Evolutionary conservation across 2,329 filamentous ascomycete genomes (phyloP), one percentile per base, ranked within the genome.

Genomic region (Hymenoscyphus occultus): DNA sequence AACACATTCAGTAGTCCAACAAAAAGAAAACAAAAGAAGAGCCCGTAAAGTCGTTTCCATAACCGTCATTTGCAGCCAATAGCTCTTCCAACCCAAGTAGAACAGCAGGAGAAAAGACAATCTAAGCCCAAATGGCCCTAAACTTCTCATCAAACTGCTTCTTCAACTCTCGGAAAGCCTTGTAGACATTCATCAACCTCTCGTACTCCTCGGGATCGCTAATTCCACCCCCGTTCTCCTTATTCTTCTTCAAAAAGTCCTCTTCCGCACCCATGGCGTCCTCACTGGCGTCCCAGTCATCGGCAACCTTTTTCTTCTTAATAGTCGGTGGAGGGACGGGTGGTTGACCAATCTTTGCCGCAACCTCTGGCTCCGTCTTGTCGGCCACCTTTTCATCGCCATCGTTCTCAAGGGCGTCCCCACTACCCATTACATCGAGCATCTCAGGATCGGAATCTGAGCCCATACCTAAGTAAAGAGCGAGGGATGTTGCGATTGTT

Each of bases 401-500:
- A 13, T 75, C 76, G 35, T 77, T 74, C 61, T 85, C 82, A 12
- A 79, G 78, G 2, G 79, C 79, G 59, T 84, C 82, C 35, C 83
- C 80, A 56, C 80, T 77, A 51, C 83, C 83, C 68, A 80, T 78
- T 12, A 83, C 71, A 56, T 79, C 75, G 2, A 77, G 74, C 19
- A 74, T 75, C 40, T 79, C 76, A 0, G 78, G 76, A 58, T 85
- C 82, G 7, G 83, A 76, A 62, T 82, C 81, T 61, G 80, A 77
- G 40, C 80, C 80, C 9, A 83, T 77, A 22, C 83, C 82, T 68
- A 88, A 78, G 70, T 88, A 84, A 67, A 83, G 84, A 5, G 80
- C 80, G 1, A 91, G 74, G 59, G 84, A 86, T 0, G 88, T 87
- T 40, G 90, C 84, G 68, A 95, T 91, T 10, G 91, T 91, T 0